Conservation (phyloP, 176 grass and related monocot species). For the Cocos nucifera region DNA sequence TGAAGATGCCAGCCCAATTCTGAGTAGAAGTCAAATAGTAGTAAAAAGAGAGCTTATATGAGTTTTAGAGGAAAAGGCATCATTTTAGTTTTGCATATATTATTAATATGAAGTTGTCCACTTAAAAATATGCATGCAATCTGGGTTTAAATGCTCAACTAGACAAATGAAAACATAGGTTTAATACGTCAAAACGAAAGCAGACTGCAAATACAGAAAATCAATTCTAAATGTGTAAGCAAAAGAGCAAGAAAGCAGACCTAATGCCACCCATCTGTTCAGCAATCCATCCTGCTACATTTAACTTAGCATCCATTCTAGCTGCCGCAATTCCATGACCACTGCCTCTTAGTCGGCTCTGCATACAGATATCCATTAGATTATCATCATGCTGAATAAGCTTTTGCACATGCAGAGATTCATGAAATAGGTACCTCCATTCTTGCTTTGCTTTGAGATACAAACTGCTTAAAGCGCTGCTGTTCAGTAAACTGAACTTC, state of each 20-base stretch:
- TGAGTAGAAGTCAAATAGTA: no score
- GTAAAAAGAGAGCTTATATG: no score
- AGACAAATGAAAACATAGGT: no score
- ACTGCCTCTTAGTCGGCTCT: slow-evolving; percentile 94
- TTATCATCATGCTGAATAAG: slow-evolving; percentile 21
- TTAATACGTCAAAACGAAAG: no score
- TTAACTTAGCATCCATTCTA: slow-evolving; percentile 96
- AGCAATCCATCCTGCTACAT: slow-evolving; percentile 80
- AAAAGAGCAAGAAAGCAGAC: slow-evolving; percentile 33
- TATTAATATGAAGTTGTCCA: no score
- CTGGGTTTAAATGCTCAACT: no score
- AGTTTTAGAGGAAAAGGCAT: no score
- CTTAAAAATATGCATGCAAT: no score
- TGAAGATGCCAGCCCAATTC: no score
- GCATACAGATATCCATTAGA: slow-evolving; percentile 29
- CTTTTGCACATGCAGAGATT: slow-evolving; percentile 1
- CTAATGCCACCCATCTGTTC: slow-evolving; percentile 97
- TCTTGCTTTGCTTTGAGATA: slow-evolving; percentile 95
- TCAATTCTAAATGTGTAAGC: no score
- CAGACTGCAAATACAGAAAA: no score
- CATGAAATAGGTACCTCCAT: slow-evolving; percentile 72
- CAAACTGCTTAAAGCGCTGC: slow-evolving; percentile 96
- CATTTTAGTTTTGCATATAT: no score
- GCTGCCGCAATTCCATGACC: slow-evolving; percentile 88
- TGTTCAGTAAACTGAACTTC: slow-evolving; percentile 97